A percentile compares a stretch with the other conserved stretches of the same genome.
Conservation (phyloP, 768 basidiomycete species). For the Cubamyces lactineus region DNA sequence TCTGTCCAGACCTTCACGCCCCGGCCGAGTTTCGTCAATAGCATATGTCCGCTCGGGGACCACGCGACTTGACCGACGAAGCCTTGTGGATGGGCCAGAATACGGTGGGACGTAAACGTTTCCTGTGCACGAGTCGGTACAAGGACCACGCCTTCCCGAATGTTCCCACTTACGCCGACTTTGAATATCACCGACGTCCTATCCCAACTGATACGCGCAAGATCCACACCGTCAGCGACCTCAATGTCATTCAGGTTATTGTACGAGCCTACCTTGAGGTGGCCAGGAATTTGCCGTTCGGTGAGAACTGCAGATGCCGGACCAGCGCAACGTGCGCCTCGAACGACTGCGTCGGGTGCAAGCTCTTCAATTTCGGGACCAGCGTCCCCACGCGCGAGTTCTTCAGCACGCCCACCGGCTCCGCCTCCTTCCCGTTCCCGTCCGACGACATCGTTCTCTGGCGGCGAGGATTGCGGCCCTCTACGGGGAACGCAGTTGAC, state of each 20-base stretch:
- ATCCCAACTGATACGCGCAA: slow-evolving; percentile 57
- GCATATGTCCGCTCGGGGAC: slow-evolving; percentile 64
- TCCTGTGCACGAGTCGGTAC: slow-evolving; percentile 43
- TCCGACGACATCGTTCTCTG: slow-evolving; percentile 36
- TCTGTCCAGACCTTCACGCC: slow-evolving; percentile 76
- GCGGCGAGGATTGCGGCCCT: slow-evolving; percentile 14
- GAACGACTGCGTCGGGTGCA: slow-evolving; percentile 62
- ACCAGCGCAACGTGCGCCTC: slow-evolving; percentile 70
- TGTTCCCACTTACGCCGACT: slow-evolving; percentile 51
- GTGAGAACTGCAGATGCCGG: slow-evolving; percentile 74
- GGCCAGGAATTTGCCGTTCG: slow-evolving; percentile 72
- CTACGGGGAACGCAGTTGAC: slow-evolving; percentile 34
- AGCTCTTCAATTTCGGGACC: slow-evolving; percentile 55
- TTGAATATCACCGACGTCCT: slow-evolving; percentile 68
- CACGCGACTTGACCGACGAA: slow-evolving; percentile 80
- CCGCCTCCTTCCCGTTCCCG: slow-evolving; percentile 21
- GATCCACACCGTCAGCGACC: not conserved
- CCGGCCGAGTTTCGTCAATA: slow-evolving; percentile 66
- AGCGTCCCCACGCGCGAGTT: slow-evolving; percentile 59
- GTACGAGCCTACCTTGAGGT: slow-evolving; percentile 59
- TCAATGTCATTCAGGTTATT: not conserved
- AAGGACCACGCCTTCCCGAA: slow-evolving; percentile 1
- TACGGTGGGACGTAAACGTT: slow-evolving; percentile 60
- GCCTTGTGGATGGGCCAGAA: slow-evolving; percentile 68
- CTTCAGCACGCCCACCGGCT: slow-evolving; percentile 41